Evolutionary conservation across 495 filamentous ascomycete species (phyloP).

Genomic region (Aspergillus incahuasiensis): DNA sequence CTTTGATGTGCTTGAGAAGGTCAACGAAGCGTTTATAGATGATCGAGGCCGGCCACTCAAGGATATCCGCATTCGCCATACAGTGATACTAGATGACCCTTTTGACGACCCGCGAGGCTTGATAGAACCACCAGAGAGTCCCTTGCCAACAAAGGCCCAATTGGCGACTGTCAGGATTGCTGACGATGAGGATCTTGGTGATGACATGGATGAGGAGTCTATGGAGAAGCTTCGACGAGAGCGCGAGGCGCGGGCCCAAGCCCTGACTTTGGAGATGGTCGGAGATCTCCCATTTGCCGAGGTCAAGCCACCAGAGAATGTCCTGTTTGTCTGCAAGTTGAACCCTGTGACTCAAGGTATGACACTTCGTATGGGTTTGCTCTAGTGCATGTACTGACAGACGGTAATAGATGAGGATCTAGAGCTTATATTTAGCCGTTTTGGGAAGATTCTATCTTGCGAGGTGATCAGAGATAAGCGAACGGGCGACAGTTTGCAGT

Average conservation of each 20-base stretch:
- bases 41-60: slow-evolving; percentile 76
- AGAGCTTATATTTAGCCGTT: slow-evolving; percentile 92
- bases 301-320: slow-evolving; percentile 95
- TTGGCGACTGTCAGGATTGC: slow-evolving; percentile 86
- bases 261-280: slow-evolving; percentile 94
- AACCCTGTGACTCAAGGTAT: slow-evolving; percentile 87
- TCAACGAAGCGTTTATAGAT: slow-evolving; percentile 85
- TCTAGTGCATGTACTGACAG: slow-evolving; percentile 4
- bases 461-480: slow-evolving; percentile 94
- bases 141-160: slow-evolving; percentile 77
- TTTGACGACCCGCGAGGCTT: slow-evolving; percentile 74
- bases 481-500: slow-evolving; percentile 92
- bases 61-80: slow-evolving; percentile 91
- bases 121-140: slow-evolving; percentile 70
- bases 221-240: slow-evolving; percentile 79
- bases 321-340: slow-evolving; percentile 96
- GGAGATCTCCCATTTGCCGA: slow-evolving; percentile 96
- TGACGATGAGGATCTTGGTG: slow-evolving; percentile 77
- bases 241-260: slow-evolving; percentile 89
- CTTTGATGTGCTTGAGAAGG: slow-evolving; percentile 87
- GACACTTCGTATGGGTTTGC: background rate
- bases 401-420: slow-evolving; percentile 75
- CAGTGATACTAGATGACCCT: slow-evolving; percentile 83
- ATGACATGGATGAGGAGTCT: slow-evolving; percentile 71
- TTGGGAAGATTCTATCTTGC: slow-evolving; percentile 91